Evolutionary conservation across 2,329 filamentous ascomycete species (phyloP).

Genomic region (Xylaria multiplex): DNA sequence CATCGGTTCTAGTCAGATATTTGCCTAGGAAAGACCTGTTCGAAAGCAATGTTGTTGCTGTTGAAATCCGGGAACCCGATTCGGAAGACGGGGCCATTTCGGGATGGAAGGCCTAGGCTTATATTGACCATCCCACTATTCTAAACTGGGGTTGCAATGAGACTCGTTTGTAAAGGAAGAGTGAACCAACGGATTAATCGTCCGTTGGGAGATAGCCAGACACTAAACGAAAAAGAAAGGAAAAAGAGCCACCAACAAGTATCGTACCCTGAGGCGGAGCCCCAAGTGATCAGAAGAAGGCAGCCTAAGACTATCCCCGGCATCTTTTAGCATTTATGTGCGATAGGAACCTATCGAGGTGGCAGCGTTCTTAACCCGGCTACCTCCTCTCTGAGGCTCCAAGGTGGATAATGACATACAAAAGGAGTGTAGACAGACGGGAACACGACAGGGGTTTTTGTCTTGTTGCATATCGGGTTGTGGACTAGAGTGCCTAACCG

Average conservation of each 20-base stretch:
- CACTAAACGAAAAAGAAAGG: not conserved
- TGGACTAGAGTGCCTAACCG: not conserved
- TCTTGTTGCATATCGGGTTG: not conserved
- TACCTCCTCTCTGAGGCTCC: not conserved
- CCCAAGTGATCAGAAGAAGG: not conserved
- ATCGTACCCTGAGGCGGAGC: too few relatives aligned
- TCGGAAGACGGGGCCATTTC: slow-evolving; percentile 22
- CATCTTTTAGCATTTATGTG: slow-evolving; percentile 5
- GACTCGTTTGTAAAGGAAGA: not conserved
- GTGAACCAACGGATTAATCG: not conserved
- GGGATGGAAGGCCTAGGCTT: not conserved
- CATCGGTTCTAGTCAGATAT: slow-evolving; percentile 6
- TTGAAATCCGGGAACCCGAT: not conserved
- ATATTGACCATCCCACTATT: not conserved
- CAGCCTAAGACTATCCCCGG: not conserved
- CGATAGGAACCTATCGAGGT: not conserved
- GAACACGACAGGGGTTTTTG: slow-evolving; percentile 2
- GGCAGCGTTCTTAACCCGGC: not conserved
- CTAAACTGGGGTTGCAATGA: not conserved
- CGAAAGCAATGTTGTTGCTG: not conserved
- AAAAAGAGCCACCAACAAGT: too few relatives aligned
- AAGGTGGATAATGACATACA: not conserved
- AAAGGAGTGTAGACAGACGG: not conserved
- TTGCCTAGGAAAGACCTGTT: slow-evolving; percentile 26
- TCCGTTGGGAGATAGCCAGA: not conserved